Base-by-base conservation (phyloP, 306 rosid species). In the Cicer cuneatum region DNA sequence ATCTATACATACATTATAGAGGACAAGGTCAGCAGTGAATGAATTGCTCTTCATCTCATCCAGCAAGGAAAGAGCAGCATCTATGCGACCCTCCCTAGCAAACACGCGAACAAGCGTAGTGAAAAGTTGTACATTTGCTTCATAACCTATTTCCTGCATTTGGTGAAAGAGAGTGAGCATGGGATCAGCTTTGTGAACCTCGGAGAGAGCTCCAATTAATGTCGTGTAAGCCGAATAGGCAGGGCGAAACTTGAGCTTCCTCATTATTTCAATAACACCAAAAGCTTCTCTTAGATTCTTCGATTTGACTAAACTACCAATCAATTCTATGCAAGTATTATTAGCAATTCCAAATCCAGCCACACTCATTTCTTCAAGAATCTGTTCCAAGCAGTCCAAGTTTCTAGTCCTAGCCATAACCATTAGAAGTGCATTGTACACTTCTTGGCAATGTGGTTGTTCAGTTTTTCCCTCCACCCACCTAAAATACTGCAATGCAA, bases 111-210 rank as follows among this genome's bases (percentile, higher is more conserved):
- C 83, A 77, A 94, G 89, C 1, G 91, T 91, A n/a, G 97, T 91
- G 85, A 94, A 94, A 75, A 94, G 84, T 83, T 91, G 90, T 47
- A 91, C 80, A 9, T 73, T 94, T 53, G 84, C 88, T 81, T 90
- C 97, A 82, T 94, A 94, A 59, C 98, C 98, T 42, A 94, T 82
- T 84, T 91, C 97, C 83, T 90, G 97, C 97, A 94, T 94, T 75
- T 94, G 91, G 74, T 82, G 91, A 80, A 91, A 86, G 66, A 94
- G 90, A 58, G 74, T 83, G 68, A 85, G 92, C 88, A 88, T 83
- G 73, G 69, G 87, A 74, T 88, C 88, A 51, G 90, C 80, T 85
- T 88, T 84, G 19, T 65, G 74, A 59, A 73, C 78, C 15, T 79
- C 76, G 21, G 98, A 82, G 42, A 94, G 88, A 5, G 98, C 96